Evolutionary conservation across 257 asterid genomes (phyloP).

Genomic region (Coffea eugenioides): DNA sequence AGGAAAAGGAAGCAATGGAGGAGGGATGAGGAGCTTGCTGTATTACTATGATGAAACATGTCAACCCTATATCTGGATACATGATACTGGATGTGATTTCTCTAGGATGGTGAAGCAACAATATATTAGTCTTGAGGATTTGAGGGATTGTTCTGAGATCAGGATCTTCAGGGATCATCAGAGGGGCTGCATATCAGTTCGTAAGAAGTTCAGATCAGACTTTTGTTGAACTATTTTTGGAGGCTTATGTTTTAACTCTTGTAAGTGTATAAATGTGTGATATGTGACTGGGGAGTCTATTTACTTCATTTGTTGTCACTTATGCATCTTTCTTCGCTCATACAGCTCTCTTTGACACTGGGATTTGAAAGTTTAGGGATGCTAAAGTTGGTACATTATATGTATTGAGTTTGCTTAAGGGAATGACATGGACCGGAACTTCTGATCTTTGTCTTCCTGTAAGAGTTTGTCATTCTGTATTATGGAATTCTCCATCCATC

Average conservation of each 20-base stretch:
- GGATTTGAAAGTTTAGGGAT: background rate
- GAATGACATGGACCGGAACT: background rate
- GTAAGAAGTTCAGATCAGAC: constrained; percentile 64
- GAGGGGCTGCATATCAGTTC: constrained; percentile 66
- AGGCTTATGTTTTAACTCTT: background rate
- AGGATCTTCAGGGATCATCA: constrained; percentile 71
- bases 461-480: background rate
- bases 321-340: background rate
- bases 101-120: constrained; percentile 90
- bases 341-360: background rate
- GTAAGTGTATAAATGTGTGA: background rate
- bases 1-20: constrained; percentile 26
- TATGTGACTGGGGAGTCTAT: background rate
- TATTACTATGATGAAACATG: constrained; percentile 83
- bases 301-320: background rate
- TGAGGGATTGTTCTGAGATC: constrained; percentile 79
- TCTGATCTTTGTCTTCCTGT: background rate
- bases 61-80: constrained; percentile 91
- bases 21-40: constrained; percentile 56
- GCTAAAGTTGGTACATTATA: background rate
- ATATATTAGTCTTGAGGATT: constrained; percentile 72
- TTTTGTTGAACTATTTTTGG: constrained; percentile 38
- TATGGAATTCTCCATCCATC: background rate
- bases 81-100: constrained; percentile 61
- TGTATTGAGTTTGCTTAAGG: background rate